Percentiles rank a stretch among this genome's conserved stretches.
phyloP scores from a whole-genome alignment of 139 green algal species.

The Haematococcus sp. region DNA sequence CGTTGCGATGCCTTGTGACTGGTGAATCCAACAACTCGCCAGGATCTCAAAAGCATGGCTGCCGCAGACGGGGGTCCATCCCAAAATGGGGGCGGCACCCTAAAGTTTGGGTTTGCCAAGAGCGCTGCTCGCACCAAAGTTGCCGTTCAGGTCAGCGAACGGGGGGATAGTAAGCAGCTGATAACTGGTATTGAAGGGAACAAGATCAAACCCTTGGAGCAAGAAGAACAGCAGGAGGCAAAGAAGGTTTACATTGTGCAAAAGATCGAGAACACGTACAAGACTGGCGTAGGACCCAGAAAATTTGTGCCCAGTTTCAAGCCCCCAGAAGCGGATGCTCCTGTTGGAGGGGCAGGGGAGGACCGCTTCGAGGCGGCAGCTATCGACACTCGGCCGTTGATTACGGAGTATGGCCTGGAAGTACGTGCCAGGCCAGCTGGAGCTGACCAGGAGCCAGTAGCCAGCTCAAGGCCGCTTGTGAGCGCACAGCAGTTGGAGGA shows the following conservation, averaged over 20 bases:
- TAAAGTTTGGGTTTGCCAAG: conserved; percentile 8
- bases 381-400: not conserved
- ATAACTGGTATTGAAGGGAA: conserved; percentile 35
- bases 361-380: conserved; percentile 22
- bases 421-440: conserved; percentile 1
- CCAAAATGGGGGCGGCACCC: not conserved
- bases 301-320: conserved; percentile 52
- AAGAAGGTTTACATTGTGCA: conserved; percentile 43
- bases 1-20: no score
- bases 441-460: not conserved
- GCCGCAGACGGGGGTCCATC: no score
- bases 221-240: not conserved
- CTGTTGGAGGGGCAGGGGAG: conserved; percentile 15
- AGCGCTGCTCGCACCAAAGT: conserved; percentile 16
- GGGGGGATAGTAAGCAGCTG: conserved; percentile 26
- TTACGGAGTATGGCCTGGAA: conserved; percentile 10
- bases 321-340: conserved; percentile 28
- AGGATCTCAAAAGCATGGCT: no score
- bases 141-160: conserved; percentile 22
- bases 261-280: conserved; percentile 54
- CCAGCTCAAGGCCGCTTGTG: not conserved
- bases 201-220: conserved; percentile 1
- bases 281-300: conserved; percentile 27
- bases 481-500: conserved; percentile 19
- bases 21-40: no score